Base-by-base conservation (phyloP, 139 green algal genomes). In the Picochlorum sp. region DNA sequence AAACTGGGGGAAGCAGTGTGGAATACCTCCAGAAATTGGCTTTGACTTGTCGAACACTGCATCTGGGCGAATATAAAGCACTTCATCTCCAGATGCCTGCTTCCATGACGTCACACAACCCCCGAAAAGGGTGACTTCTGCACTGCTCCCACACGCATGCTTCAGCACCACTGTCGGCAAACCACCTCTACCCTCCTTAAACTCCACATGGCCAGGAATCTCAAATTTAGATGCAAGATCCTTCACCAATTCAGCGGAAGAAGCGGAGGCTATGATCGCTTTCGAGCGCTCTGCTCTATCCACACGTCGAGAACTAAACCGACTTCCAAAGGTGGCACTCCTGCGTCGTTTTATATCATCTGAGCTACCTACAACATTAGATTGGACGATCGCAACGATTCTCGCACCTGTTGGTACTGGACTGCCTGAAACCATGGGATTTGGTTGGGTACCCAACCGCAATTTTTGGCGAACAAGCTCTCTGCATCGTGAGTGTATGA, bases 1-100 rank as follows among this genome's bases (percentile, higher is more conserved):
- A 74, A 98, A 97, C 79, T 96, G 88, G 11, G 93, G 93, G 74
- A 99, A 99, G 87, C 93, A 99, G 68, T 92, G 84, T 3, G 93
- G 93, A 31, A 97, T 85, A 58, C 93, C 93, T 18, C 90, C 90
- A 21, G 69, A 85, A 69, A 95, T 95, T 52, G 89, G 87, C 79
- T 97, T 96, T 31, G 67, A 80, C 60, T 89, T 91, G 74, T 96
- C 90, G 62, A 97, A 98, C 45, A 91, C 82, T 28, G 93, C 92
- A 66, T 99, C 94, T 8, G 93, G 91, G 4, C 92, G 78, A 30
- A 97, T 81, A 66, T 94, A 98, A 23, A 99, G 81, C 21, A 98
- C 80, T 68, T 98, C 92, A 52, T 93, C 82, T 2, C 86, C 90
- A 31, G 34, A 82, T 18, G 86, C 64, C 73, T 90, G 83, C 71